phyloP scores from a whole-genome alignment of 352 stramenopile genomes.

The Phytophthora citrophthora region DNA sequence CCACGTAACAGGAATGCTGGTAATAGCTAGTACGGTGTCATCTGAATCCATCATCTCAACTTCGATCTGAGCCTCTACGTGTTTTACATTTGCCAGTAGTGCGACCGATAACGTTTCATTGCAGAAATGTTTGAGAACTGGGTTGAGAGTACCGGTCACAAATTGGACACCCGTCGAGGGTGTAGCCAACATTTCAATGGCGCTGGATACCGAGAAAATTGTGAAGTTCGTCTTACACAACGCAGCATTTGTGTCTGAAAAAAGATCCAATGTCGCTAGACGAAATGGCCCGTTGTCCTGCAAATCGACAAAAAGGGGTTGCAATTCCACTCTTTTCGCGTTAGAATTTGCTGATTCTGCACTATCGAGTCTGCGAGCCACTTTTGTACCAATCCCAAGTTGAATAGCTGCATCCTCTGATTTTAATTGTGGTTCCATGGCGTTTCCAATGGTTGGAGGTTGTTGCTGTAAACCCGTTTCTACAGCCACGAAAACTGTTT shows the following conservation, averaged over 20 bases:
- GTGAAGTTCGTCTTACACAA: slow-evolving; percentile 19
- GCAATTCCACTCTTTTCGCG: slow-evolving; percentile 2
- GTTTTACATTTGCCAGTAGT: neutral
- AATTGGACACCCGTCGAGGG: slow-evolving; percentile 11
- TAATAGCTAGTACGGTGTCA: neutral
- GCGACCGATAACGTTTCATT: slow-evolving; percentile 3
- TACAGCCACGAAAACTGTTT: slow-evolving; percentile 4
- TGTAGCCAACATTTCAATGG: slow-evolving; percentile 6
- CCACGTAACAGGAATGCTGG: slow-evolving; percentile 17
- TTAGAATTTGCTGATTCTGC: neutral
- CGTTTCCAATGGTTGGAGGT: neutral
- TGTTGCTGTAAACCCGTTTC: neutral
- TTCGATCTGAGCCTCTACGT: slow-evolving; percentile 2
- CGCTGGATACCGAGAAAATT: slow-evolving; percentile 12
- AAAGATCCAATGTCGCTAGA: slow-evolving; percentile 6
- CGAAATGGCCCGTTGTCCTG: slow-evolving; percentile 6
- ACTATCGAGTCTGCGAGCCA: slow-evolving; percentile 1
- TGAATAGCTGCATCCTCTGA: neutral
- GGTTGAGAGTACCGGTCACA: slow-evolving; percentile 8
- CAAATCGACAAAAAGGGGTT: slow-evolving; percentile 12
- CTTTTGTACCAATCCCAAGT: neutral
- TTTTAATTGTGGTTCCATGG: neutral
- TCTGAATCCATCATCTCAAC: slow-evolving; percentile 2
- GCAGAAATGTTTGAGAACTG: slow-evolving; percentile 11
- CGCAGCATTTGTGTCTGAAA: neutral